These are phyloP conservation scores for Rhodotorula sp. DNA, from an alignment of 1,284 basidiomycete species.

Conservation along the genomic window DNA sequence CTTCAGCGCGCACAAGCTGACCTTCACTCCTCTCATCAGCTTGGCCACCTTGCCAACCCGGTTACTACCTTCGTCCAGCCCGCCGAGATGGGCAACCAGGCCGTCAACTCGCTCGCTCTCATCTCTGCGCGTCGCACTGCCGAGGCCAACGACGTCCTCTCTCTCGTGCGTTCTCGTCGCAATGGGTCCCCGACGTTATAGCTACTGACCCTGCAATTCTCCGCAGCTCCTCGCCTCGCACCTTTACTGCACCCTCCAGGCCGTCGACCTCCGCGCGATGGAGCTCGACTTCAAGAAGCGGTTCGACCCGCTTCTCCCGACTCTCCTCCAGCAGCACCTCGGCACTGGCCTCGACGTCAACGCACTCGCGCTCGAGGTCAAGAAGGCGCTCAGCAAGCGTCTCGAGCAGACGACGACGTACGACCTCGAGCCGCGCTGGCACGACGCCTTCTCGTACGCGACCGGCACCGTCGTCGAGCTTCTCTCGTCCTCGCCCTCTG, in stretches of 20 bases:
- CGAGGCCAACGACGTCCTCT: slow-evolving; percentile 71
- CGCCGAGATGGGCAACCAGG: slow-evolving; percentile 80
- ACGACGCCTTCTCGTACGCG: slow-evolving; percentile 38
- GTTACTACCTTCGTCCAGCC: slow-evolving; percentile 70
- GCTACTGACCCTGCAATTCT: neutral
- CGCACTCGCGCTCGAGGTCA: slow-evolving; percentile 29
- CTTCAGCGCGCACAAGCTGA: neutral
- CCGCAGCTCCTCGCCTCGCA: slow-evolving; percentile 66
- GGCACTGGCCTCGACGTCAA: slow-evolving; percentile 48
- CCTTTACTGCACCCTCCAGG: slow-evolving; percentile 75
- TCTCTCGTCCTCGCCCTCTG: slow-evolving; percentile 58
- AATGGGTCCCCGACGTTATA: too few species aligned
- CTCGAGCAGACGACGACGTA: slow-evolving; percentile 59
- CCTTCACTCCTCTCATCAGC: slow-evolving; percentile 39
- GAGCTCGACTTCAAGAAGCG: slow-evolving; percentile 64
- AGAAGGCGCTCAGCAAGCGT: slow-evolving; percentile 47
- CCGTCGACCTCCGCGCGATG: slow-evolving; percentile 72
- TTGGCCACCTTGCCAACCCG: slow-evolving; percentile 77
- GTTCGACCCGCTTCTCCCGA: slow-evolving; percentile 56
- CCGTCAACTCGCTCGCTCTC: slow-evolving; percentile 69
- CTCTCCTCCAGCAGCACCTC: slow-evolving; percentile 59
- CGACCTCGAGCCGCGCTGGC: slow-evolving; percentile 49
- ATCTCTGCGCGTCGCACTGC: slow-evolving; percentile 76
- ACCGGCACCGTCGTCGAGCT: slow-evolving; percentile 52
- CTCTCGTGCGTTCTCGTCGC: slow-evolving; percentile 52